phyloP scores from a whole-genome alignment of 306 rosid genomes.

The Cucurbita argyrosperma region DNA sequence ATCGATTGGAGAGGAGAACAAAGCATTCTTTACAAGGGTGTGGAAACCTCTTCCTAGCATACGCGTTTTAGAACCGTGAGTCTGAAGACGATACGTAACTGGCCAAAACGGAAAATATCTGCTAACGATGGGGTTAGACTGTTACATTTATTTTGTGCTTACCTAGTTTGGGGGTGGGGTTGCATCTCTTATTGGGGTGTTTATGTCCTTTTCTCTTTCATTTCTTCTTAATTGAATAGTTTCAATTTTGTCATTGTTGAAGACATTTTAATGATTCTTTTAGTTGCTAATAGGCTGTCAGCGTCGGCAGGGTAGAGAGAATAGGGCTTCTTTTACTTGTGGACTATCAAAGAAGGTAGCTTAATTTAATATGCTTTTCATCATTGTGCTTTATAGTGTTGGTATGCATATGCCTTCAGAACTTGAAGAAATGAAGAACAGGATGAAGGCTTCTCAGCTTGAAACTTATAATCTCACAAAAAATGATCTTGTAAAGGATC shows the following conservation, averaged over 20 bases:
- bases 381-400: slow-evolving; percentile 42
- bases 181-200: background rate
- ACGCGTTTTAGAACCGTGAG: no score
- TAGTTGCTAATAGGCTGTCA: background rate
- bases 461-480: slow-evolving; percentile 54
- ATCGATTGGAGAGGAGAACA: no score
- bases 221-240: background rate
- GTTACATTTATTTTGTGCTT: background rate
- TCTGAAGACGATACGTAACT: no score
- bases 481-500: slow-evolving; percentile 82
- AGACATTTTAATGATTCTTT: background rate
- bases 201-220: background rate
- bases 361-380: background rate
- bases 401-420: slow-evolving; percentile 68
- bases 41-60: no score
- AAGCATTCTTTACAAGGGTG: no score
- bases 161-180: background rate
- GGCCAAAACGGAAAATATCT: no score
- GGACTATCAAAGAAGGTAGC: background rate
- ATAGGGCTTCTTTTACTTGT: background rate
- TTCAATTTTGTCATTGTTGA: background rate
- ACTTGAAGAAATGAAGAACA: slow-evolving; percentile 40
- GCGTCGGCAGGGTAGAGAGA: no score
- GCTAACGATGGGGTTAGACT: no score
- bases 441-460: slow-evolving; percentile 51